Evolutionary conservation across 805 yeast genomes (phyloP).

Genomic region (Cyberlindnera euphorbiae): DNA sequence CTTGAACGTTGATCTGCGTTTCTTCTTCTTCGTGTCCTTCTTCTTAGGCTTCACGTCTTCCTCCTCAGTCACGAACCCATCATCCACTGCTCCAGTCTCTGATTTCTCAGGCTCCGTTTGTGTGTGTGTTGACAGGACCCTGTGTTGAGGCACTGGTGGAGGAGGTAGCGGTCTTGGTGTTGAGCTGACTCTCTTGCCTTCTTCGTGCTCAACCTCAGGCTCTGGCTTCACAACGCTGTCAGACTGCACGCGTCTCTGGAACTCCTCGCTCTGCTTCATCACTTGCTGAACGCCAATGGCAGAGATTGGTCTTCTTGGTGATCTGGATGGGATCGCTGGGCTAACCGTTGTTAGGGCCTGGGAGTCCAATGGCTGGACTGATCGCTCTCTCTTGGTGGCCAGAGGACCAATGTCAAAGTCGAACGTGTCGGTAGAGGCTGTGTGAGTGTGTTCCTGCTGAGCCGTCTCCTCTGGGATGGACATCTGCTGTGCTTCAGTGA

Average conservation of each 20-base stretch:
- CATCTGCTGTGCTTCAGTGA: neutral
- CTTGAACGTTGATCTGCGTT: conserved; percentile 12
- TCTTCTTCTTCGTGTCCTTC: conserved; percentile 5
- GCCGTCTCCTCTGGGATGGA: conserved; percentile 6
- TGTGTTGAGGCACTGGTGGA: conserved; percentile 26
- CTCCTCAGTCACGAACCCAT: conserved; percentile 26
- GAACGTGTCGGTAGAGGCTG: conserved; percentile 18
- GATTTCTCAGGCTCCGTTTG: neutral
- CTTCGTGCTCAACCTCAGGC: neutral
- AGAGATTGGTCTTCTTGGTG: conserved; percentile 26
- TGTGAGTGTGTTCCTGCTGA: conserved; percentile 1
- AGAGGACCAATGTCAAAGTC: conserved; percentile 22
- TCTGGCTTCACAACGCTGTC: conserved; percentile 3
- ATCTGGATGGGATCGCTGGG: conserved; percentile 26
- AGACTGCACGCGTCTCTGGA: conserved; percentile 12
- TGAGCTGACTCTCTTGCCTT: conserved; percentile 3
- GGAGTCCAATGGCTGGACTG: conserved; percentile 10
- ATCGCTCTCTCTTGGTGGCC: conserved; percentile 14
- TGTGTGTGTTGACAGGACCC: conserved; percentile 1
- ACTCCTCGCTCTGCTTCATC: conserved; percentile 2
- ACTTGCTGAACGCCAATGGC: conserved; percentile 6
- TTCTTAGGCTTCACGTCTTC: conserved; percentile 11
- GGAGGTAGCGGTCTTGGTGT: conserved; percentile 23
- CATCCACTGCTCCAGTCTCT: conserved; percentile 15
- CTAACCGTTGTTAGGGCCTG: conserved; percentile 11